Evolutionary conservation across 495 filamentous ascomycete genomes (phyloP), one percentile per base, ranked within the genome.

Genomic region (Letharia lupina): DNA sequence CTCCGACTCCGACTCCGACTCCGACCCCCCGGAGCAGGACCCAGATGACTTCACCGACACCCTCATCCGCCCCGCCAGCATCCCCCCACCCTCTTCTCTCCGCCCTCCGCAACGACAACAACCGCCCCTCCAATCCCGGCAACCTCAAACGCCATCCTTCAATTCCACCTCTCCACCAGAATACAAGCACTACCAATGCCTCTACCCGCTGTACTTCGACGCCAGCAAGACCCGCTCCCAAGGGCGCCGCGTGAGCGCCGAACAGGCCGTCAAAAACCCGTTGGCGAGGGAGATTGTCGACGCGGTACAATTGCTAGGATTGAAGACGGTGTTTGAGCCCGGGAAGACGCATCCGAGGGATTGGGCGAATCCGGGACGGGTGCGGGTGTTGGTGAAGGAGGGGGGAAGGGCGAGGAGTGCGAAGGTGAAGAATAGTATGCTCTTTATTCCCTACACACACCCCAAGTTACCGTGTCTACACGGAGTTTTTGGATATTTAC

Each of bases 201-300:
- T 98, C 33, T 98, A 98, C 79, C 93, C 94, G 0, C 71, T 97
- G 64, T 98, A 98, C 80, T 98, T 98, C 75, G 93, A 97, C 77
- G 80, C 79, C 64, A 79, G 78, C 8, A 88, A 93, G 52, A 82
- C 85, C 15, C 87, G 92, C 60, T 83, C 85, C 37, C 79, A 91
- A 65, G 94, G 94, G 40, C 85, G 94, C 6, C 85, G 91, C 65
- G 93, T 98, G 7, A 78, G 85, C 28, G 74, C 77, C 16, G 76
- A 84, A 63, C 79, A 89, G 5, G 93, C 91, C 0, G 90, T 97
- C 4, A 70, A 80, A 58, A 96, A 95, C 77, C 94, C 94, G 37
- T 80, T 98, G 23, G 94, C 94, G 10, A 81, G 91, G 63, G 91
- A 93, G 69, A 93, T 98, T 73, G 90, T 91, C 42, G 86, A 91